Base-by-base conservation (phyloP, 1,284 basidiomycete genomes). In the Pseudozyma pruni region DNA sequence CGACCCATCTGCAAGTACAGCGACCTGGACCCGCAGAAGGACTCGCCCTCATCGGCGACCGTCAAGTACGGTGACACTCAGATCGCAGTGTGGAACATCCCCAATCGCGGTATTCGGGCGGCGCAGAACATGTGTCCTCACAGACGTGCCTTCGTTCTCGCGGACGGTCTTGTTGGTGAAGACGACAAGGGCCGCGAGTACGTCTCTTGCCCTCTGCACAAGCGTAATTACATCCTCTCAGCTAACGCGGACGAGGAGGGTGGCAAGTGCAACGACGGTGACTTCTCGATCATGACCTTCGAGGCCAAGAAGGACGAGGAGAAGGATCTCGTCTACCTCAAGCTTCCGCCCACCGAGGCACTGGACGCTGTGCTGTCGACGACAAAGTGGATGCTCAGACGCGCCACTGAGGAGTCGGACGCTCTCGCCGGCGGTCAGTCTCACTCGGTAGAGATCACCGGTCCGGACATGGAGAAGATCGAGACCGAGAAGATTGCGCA, bases 11-110 rank as follows among this genome's bases (percentile, higher is more conserved):
- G 87, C 9, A 84, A 81, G 23, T 81, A 85, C 32, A 79, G 81
- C 8, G 89, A 90, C 71, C 81, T 91, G 43, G 83, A 82, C n/a
- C 83, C 83, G 0, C 85, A 86, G 2, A 85, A 85, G 8, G 83
- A 84, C 53, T 81, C 84, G 19, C 86, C 86, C 1, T 87, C 85
- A 4, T 84, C 83, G 10, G 86, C 84, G 9, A 89, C 88, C 2
- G 85, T 91, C 50, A 88, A 88, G 64, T 90, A 90, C 72, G 89
- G 89, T 1, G 89, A 90, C 72, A 87, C 87, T 7, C 90, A 90
- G 75, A 83, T 91, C 7, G 90, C 90, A 2, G 85, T 91, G 47
- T 89, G 87, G 81, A 85, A 87, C 72, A 85, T 89, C 4, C 87
- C 88, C 0, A 83, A 84, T 0, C 84, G 85, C 41, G 88, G 88